These are phyloP conservation scores for Cyberlindnera mrakii DNA, from an alignment of 805 yeast genomes.

Conservation along the genomic window DNA sequence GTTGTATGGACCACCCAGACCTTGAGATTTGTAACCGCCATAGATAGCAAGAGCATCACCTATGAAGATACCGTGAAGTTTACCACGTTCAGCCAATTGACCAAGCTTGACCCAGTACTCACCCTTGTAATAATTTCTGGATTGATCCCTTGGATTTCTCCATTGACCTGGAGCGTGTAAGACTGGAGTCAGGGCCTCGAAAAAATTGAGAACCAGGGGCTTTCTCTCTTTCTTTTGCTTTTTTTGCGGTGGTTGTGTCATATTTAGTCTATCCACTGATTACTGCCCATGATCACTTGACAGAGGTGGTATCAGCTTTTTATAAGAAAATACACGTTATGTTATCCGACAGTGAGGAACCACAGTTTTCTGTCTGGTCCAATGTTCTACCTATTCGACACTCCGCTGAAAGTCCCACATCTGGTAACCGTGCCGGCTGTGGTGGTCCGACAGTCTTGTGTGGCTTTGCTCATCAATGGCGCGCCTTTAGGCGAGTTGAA, in stretches of 20 bases:
- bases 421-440: too few relatives aligned
- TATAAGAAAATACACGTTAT: too few relatives aligned
- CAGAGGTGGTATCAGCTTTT: too few relatives aligned
- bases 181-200: conserved; percentile 17
- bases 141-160: conserved; percentile 20
- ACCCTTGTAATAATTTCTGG: conserved; percentile 14
- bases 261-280: background rate
- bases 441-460: too few relatives aligned
- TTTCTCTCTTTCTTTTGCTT: conserved; percentile 15
- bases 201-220: conserved; percentile 18
- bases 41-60: conserved; percentile 37
- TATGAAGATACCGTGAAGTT: conserved; percentile 32
- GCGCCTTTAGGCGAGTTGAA: too few relatives aligned
- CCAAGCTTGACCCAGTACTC: conserved; percentile 36
- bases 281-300: too few relatives aligned
- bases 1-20: conserved; percentile 31
- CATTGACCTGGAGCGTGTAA: conserved; percentile 21
- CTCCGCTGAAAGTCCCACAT: too few relatives aligned
- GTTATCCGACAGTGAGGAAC: too few relatives aligned
- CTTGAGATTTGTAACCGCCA: conserved; percentile 30
- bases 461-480: too few relatives aligned
- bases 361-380: too few relatives aligned
- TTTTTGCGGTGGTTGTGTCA: conserved; percentile 11
- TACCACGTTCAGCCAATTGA: conserved; percentile 32
- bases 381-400: too few relatives aligned